Percentiles rank a stretch among this genome's conserved stretches.
Conservation (phyloP, 495 filamentous ascomycete species). For the Cudoniella acicularis region DNA sequence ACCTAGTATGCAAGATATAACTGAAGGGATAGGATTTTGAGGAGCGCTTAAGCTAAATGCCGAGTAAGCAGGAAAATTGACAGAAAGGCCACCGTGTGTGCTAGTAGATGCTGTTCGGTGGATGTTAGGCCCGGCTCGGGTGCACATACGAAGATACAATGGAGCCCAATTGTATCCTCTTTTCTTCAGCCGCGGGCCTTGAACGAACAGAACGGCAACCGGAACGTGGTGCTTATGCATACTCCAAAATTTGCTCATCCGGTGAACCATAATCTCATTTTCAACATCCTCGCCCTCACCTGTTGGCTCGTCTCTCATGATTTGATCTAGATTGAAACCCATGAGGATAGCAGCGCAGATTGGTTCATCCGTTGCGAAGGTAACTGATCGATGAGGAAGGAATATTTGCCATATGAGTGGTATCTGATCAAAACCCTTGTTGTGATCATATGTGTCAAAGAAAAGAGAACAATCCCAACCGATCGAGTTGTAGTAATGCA, state of each 20-base stretch:
- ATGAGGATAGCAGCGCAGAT: constrained; percentile 8
- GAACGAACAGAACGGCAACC: neutral
- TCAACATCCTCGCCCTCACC: neutral
- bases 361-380: constrained; percentile 2
- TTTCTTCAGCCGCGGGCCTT: neutral
- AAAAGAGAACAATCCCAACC: constrained; percentile 6
- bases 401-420: neutral
- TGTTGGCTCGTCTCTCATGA: neutral
- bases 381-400: neutral
- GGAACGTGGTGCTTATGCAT: neutral
- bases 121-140: neutral
- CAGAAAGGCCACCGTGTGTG: neutral
- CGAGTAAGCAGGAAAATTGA: neutral
- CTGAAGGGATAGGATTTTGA: neutral
- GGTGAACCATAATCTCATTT: too few species aligned
- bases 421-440: neutral
- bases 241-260: constrained; percentile 7
- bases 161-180: constrained; percentile 3
- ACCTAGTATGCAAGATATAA: neutral
- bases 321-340: constrained; percentile 2
- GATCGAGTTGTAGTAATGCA: constrained; percentile 2
- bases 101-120: neutral
- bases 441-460: neutral
- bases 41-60: neutral
- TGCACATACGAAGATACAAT: neutral